Conservation (phyloP, 495 filamentous ascomycete genomes). For the Aspergillus bridgeri region DNA sequence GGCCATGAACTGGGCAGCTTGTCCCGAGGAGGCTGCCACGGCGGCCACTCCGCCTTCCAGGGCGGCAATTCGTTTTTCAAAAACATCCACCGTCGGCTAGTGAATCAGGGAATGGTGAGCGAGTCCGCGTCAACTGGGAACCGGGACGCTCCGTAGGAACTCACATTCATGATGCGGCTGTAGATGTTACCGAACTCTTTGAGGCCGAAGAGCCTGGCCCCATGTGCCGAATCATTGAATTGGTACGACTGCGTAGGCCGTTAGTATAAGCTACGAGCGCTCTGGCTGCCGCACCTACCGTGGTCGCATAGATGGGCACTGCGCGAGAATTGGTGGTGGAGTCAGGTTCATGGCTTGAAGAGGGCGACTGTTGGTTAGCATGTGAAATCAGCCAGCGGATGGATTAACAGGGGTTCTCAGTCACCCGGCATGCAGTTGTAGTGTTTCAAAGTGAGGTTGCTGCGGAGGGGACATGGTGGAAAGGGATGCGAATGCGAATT, state of each 20-base stretch:
- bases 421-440: slow-evolving; percentile 95
- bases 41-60: slow-evolving; percentile 93
- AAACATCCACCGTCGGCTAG: slow-evolving; percentile 93
- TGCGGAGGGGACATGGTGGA: slow-evolving; percentile 31
- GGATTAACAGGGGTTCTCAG: slow-evolving; percentile 18
- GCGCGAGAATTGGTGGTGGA: slow-evolving; percentile 84
- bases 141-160: slow-evolving; percentile 5
- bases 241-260: slow-evolving; percentile 63
- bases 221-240: slow-evolving; percentile 97
- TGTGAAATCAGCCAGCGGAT: no score
- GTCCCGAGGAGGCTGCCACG: slow-evolving; percentile 84
- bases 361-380: no score
- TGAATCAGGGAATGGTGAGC: background rate
- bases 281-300: slow-evolving; percentile 48
- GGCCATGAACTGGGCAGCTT: slow-evolving; percentile 92
- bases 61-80: slow-evolving; percentile 95
- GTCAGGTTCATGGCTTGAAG: slow-evolving; percentile 75
- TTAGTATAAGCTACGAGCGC: background rate
- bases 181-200: slow-evolving; percentile 99
- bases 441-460: slow-evolving; percentile 72
- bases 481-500: background rate
- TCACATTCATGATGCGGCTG: slow-evolving; percentile 90
- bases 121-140: background rate
- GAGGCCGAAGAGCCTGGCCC: slow-evolving; percentile 92
- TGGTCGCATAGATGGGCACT: slow-evolving; percentile 94